Conservation (phyloP, 2,329 filamentous ascomycete species). For the Calonectria honghensis region DNA sequence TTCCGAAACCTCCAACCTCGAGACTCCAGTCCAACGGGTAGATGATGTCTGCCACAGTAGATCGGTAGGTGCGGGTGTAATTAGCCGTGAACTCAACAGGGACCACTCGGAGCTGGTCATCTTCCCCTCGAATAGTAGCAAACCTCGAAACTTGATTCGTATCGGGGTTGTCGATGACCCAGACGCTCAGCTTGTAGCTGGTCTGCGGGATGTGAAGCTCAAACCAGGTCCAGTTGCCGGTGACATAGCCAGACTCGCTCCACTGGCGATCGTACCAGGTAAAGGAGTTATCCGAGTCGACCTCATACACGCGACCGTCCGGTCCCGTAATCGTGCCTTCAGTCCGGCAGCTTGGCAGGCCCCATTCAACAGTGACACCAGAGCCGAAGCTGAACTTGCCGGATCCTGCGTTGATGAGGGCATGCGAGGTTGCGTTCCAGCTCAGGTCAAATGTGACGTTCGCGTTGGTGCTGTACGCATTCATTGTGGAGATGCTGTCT, state of each 20-base stretch:
- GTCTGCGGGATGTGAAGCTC: slow-evolving; percentile 14
- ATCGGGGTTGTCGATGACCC: slow-evolving; percentile 18
- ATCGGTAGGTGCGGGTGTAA: slow-evolving; percentile 7
- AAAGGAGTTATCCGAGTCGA: slow-evolving; percentile 9
- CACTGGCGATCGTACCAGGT: slow-evolving; percentile 11
- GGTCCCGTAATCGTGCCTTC: background rate
- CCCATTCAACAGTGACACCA: background rate
- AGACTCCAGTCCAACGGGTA: slow-evolving; percentile 13
- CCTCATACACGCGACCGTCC: background rate
- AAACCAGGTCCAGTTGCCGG: slow-evolving; percentile 20
- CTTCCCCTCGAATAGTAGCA: background rate
- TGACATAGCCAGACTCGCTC: background rate
- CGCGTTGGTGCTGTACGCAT: background rate
- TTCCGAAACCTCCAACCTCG: background rate
- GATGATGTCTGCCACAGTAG: background rate
- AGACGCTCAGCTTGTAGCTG: slow-evolving; percentile 11
- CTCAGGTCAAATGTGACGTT: background rate
- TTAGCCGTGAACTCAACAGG: background rate
- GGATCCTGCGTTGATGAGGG: background rate
- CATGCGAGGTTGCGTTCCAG: slow-evolving; percentile 8
- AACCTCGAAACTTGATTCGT: background rate
- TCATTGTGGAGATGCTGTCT: background rate
- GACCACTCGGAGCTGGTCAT: background rate
- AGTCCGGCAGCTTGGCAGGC: background rate
- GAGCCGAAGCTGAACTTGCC: slow-evolving; percentile 1